These are phyloP conservation scores for Noccaea caerulescens DNA, from an alignment of 345 rosid species.

Conservation along the genomic window DNA sequence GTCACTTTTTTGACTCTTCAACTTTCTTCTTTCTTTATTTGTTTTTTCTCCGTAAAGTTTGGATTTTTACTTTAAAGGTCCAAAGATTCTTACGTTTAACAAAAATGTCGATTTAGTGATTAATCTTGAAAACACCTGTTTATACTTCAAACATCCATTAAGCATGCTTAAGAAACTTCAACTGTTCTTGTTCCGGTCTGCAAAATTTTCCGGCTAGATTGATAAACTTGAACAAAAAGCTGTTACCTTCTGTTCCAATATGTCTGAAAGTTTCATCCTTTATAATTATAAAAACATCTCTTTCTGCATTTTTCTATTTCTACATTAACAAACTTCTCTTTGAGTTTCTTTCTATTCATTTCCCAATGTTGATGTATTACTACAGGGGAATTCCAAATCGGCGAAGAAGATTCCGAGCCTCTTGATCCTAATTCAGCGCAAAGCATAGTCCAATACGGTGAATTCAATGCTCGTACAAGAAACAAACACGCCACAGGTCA, in stretches of 20 bases:
- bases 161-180: too few relatives aligned
- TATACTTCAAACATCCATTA: not conserved
- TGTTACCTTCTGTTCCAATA: not conserved
- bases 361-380: not conserved
- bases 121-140: not conserved
- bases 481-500: constrained; percentile 51
- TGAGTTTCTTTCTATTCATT: not conserved
- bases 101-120: not conserved
- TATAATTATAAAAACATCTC: not conserved
- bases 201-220: not conserved
- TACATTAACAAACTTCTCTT: not conserved
- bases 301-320: too few relatives aligned
- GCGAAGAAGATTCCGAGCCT: constrained; percentile 52
- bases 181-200: constrained; percentile 6
- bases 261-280: constrained; percentile 17
- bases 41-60: not conserved
- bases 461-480: constrained; percentile 33
- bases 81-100: constrained; percentile 1
- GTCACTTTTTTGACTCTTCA: constrained; percentile 38
- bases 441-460: constrained; percentile 69
- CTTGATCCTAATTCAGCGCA: constrained; percentile 55
- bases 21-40: not conserved
- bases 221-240: constrained; percentile 7
- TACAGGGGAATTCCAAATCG: constrained; percentile 66
- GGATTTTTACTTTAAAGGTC: not conserved